These are phyloP conservation scores for Parasitella parasitica DNA, from an alignment of 371 early-diverging fungal species.

Conservation along the genomic window DNA sequence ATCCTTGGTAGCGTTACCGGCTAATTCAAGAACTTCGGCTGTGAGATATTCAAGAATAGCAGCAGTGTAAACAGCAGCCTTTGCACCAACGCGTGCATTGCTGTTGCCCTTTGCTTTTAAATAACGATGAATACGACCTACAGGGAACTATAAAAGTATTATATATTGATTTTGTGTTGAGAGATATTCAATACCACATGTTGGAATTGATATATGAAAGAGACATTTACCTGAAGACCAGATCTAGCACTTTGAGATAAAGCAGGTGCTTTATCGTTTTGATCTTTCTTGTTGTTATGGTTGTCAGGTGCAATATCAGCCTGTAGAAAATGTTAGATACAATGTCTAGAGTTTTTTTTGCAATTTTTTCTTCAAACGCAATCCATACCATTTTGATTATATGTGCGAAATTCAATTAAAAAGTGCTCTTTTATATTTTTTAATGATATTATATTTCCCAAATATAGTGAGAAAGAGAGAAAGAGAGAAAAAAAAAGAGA, in stretches of 20 bases:
- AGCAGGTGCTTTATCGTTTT: constrained; percentile 54
- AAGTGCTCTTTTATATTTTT: background rate
- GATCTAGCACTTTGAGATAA: constrained; percentile 67
- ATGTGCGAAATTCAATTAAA: background rate
- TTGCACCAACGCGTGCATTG: constrained; percentile 85
- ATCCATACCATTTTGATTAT: background rate
- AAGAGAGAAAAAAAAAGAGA: background rate
- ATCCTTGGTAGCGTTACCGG: constrained; percentile 91
- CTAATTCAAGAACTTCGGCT: constrained; percentile 89
- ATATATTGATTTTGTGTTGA: background rate
- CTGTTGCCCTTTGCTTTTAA: constrained; percentile 76
- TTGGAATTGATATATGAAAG: background rate
- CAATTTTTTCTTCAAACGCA: background rate
- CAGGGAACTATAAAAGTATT: constrained; percentile 61
- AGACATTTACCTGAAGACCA: constrained; percentile 57
- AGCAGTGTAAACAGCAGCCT: constrained; percentile 90
- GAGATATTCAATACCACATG: too few relatives aligned
- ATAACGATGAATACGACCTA: constrained; percentile 90
- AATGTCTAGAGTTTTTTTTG: background rate
- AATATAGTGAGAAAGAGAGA: background rate
- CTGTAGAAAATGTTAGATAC: constrained; percentile 12
- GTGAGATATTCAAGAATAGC: constrained; percentile 90
- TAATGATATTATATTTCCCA: background rate
- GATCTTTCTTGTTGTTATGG: constrained; percentile 23
- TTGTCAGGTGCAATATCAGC: constrained; percentile 45